phyloP scores from a whole-genome alignment of 148 eudicot species.

The Vaccinium corymbosum region DNA sequence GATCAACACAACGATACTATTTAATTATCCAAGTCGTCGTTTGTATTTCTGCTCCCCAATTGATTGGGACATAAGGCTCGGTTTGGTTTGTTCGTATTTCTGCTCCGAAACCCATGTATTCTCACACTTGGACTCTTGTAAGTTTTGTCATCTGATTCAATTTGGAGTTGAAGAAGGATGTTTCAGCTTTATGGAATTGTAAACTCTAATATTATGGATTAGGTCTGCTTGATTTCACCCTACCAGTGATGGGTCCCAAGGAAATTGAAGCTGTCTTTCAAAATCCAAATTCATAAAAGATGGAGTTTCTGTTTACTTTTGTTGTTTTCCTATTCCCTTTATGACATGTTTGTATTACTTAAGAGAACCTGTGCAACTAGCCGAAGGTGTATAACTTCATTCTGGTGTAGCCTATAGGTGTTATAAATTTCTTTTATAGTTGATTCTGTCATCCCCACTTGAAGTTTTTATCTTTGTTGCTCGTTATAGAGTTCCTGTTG shows the following conservation, averaged over 20 bases:
- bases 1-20: neutral
- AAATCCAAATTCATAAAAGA: neutral
- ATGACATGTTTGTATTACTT: neutral
- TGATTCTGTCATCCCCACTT: neutral
- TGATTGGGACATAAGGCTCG: too few relatives aligned
- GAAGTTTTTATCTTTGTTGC: neutral
- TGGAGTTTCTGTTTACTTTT: neutral
- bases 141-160: neutral
- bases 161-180: neutral
- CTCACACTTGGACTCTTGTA: neutral
- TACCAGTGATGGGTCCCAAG: neutral
- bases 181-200: neutral
- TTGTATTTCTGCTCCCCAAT: too few relatives aligned
- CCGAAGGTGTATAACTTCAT: neutral
- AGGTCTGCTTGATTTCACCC: neutral
- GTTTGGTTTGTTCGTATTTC: neutral
- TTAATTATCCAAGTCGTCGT: neutral
- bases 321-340: neutral
- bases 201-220: neutral
- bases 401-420: neutral
- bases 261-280: neutral
- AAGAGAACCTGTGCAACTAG: neutral
- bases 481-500: neutral
- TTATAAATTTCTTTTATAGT: neutral
- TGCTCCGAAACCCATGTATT: neutral